These are phyloP conservation scores for Globisporangium parvum DNA, from an alignment of 352 stramenopile genomes.

Conservation along the genomic window DNA sequence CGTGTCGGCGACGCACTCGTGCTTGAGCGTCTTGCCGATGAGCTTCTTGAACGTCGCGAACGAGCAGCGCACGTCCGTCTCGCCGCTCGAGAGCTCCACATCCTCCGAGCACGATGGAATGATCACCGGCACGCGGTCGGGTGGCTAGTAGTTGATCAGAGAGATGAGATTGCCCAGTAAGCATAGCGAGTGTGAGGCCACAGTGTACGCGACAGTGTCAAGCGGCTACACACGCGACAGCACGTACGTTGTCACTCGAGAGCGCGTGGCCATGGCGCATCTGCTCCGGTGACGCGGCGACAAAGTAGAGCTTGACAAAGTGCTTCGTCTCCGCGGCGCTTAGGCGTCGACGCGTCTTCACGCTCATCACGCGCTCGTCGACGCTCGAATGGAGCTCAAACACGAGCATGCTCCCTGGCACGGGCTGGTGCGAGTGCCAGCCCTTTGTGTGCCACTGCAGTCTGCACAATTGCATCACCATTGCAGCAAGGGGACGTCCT, in stretches of 20 bases:
- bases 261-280: conserved; percentile 62
- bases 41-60: conserved; percentile 66
- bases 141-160: conserved; percentile 25
- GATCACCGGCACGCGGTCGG: conserved; percentile 50
- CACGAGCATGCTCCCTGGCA: conserved; percentile 66
- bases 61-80: conserved; percentile 44
- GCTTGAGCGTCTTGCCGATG: conserved; percentile 56
- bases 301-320: conserved; percentile 69
- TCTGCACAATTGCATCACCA: conserved; percentile 13
- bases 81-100: conserved; percentile 32
- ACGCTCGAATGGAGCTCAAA: conserved; percentile 61
- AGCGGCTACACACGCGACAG: background rate
- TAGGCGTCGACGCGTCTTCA: conserved; percentile 10
- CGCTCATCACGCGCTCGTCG: conserved; percentile 16
- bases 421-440: conserved; percentile 71
- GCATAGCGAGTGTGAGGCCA: background rate
- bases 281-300: conserved; percentile 59
- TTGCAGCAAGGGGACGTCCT: background rate
- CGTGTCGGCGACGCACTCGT: conserved; percentile 63
- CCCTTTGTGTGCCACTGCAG: conserved; percentile 62
- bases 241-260: conserved; percentile 43
- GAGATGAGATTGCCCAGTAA: background rate
- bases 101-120: conserved; percentile 72
- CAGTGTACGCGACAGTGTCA: background rate
- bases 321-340: conserved; percentile 11